Evolutionary conservation across 208 protist species (phyloP), one percentile per base, ranked within the genome.

Genomic region (Wallacemonas collosoma): DNA sequence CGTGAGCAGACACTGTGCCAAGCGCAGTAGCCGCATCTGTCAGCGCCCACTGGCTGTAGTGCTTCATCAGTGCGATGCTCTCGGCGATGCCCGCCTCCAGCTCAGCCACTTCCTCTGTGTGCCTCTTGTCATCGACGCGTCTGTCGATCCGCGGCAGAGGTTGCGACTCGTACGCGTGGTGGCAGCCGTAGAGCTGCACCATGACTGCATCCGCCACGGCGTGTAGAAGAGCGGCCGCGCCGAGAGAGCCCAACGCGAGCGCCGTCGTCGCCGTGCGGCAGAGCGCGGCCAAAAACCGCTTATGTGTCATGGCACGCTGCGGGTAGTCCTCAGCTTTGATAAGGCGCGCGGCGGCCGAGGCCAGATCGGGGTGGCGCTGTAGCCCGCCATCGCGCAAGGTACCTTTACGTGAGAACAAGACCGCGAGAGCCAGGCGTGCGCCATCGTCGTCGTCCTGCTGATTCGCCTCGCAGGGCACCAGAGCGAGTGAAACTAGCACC

Each of bases 1-100:
- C 75, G 76, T 96, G 86, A 2, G 89, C 87, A 6, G 87, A 80
- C 48, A 96, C 85, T 35, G 82, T 75, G 15, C 91, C 89, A 3
- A 94, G 75, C 61, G 79, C 65, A n/a, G 83, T 77, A 8, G 86
- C 81, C 26, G 85, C 75, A 38, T 75, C 67, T 7, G 51, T 72
- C 26, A 93, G 73, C 8, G 84, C 84, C 88, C 91, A 92, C 26
- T 86, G 75, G 26, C 78, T 78, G 65, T 85, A 92, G n/a, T 79
- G 87, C 8, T 70, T 77, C 45, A 92, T 76, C 43, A 90, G 56
- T 7, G 62, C 47, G 41, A 84, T 43, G 2, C 73, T 48, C 12
- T 61, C 69, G 3, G 60, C 72, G n/a, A 87, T 78, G 45, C 43
- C 39, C 8, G 40, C 65, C 57, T 90, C 76, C 55, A 66, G 61